A percentile compares a stretch with the other conserved stretches of the same genome.
Evolutionary conservation across 306 rosid genomes (phyloP).

Genomic region (Fragaria vesca): DNA sequence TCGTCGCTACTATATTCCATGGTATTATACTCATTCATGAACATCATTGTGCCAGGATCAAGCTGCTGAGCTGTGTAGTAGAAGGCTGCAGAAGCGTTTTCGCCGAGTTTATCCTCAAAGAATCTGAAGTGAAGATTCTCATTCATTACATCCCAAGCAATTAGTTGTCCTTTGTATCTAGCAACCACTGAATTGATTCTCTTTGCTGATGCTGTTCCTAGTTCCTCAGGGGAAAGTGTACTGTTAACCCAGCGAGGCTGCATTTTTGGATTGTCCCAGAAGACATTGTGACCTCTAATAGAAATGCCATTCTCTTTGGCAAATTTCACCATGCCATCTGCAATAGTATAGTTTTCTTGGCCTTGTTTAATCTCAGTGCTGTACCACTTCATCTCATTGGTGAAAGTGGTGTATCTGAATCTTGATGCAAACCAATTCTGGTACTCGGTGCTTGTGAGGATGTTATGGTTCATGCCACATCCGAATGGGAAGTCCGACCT

Average conservation of each 20-base stretch:
- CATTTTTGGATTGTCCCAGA: constrained; percentile 48
- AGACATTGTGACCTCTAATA: constrained; percentile 67
- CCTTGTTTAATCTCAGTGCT: constrained; percentile 55
- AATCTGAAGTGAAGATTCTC: constrained; percentile 71
- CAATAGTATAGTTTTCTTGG: constrained; percentile 55
- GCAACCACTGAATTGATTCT: constrained; percentile 64
- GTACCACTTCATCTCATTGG: constrained; percentile 85
- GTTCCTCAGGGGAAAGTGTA: constrained; percentile 38
- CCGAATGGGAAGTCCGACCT: constrained; percentile 58
- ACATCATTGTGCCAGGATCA: constrained; percentile 52
- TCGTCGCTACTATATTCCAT: constrained; percentile 45
- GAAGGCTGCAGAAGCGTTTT: constrained; percentile 51
- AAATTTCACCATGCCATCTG: constrained; percentile 65
- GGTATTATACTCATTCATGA: constrained; percentile 71
- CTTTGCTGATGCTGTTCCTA: constrained; percentile 38
- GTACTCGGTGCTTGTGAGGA: constrained; percentile 51
- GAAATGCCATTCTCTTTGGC: constrained; percentile 42
- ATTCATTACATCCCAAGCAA: constrained; percentile 83
- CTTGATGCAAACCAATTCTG: constrained; percentile 61
- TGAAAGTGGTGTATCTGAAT: constrained; percentile 62
- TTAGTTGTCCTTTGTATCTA: constrained; percentile 58
- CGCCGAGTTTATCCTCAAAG: constrained; percentile 52
- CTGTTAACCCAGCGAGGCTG: constrained; percentile 61
- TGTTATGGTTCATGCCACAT: constrained; percentile 52
- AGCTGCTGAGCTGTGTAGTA: constrained; percentile 46